Base-by-base conservation (phyloP, 2,329 filamentous ascomycete species). In the Cordyceps fumosorosea region DNA sequence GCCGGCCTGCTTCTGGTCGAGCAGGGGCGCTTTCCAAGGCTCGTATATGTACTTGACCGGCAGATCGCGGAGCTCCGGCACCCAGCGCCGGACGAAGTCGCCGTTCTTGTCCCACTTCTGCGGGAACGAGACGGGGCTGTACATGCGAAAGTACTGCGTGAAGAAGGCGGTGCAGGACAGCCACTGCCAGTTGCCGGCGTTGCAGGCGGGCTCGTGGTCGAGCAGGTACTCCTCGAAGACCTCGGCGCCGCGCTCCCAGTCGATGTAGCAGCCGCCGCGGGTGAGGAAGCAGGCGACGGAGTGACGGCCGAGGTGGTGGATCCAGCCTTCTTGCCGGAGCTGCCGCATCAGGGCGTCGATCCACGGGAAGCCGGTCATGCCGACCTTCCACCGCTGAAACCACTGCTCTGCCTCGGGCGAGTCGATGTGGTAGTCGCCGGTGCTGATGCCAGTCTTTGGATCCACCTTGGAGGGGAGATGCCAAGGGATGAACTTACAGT, bases 201-300 rank as follows among this genome's bases (percentile, higher is more conserved):
- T 91, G 70, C 87, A 90, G 1, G 88, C 85, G 0, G 84, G 80
- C 70, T 91, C 89, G 69, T 91, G 89, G 69, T 93, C 89, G 54
- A 93, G 76, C 44, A 93, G 79, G 75, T 83, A 84, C 70, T 92
- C 89, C 69, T 90, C 88, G 64, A 93, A 93, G 1, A 92, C 89
- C 54, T 90, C 88, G 5, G 86, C 87, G 1, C 89, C 89, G 20
- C 89, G 83, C 75, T 92, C 89, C 89, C 89, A 93, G 68, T 87
- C 84, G 51, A 93, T 78, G 69, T 91, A 93, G 72, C 88, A 91
- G 0, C 89, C 89, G 1, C 89, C 89, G 3, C 89, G 79, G 0
- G 89, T 92, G n/a, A 93, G 78, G 71, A 93, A 93, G 70, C 89
- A 92, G 0, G 89, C 89, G 0, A 93, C 86, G n/a, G 86, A 83